phyloP scores from a whole-genome alignment of 2,329 filamentous ascomycete genomes.

The Phialophora verrucosa region DNA sequence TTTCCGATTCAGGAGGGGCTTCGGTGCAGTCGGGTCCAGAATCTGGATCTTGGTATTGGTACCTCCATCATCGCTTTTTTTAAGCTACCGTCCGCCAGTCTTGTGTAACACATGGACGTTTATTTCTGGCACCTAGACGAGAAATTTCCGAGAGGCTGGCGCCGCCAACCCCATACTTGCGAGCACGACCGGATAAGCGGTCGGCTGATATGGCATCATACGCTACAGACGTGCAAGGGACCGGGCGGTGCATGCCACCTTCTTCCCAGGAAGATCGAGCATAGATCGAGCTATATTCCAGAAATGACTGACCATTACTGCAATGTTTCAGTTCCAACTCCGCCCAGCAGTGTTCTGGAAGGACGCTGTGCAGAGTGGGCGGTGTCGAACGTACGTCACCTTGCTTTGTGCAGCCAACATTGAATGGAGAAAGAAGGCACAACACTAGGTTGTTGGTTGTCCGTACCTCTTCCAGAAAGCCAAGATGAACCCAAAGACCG shows the following conservation, averaged over 20 bases:
- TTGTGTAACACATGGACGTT: constrained; percentile 16
- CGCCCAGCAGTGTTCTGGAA: constrained; percentile 20
- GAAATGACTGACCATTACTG: constrained; percentile 21
- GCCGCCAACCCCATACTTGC: constrained; percentile 19
- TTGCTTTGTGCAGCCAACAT: neutral
- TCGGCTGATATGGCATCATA: constrained; percentile 21
- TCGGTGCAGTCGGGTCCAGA: constrained; percentile 16
- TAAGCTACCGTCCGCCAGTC: constrained; percentile 1
- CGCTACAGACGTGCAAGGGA: constrained; percentile 16
- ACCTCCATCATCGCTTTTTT: constrained; percentile 4
- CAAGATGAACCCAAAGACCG: neutral
- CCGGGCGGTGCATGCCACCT: neutral
- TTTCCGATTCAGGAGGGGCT: constrained; percentile 10
- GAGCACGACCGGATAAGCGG: constrained; percentile 13
- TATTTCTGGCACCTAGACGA: constrained; percentile 27
- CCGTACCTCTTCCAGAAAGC: neutral
- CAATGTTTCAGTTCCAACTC: constrained; percentile 28
- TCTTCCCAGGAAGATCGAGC: neutral
- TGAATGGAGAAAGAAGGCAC: neutral
- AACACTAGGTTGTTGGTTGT: neutral
- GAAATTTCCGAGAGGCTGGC: constrained; percentile 26
- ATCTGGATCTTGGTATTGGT: constrained; percentile 26
- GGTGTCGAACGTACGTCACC: neutral
- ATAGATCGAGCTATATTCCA: constrained; percentile 13
- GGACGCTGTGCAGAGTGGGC: neutral